Percentiles rank a stretch among this genome's conserved stretches.
These are phyloP conservation scores for Emmonsia crescens DNA, from an alignment of 2,329 filamentous ascomycete genomes.

Conservation along the genomic window DNA sequence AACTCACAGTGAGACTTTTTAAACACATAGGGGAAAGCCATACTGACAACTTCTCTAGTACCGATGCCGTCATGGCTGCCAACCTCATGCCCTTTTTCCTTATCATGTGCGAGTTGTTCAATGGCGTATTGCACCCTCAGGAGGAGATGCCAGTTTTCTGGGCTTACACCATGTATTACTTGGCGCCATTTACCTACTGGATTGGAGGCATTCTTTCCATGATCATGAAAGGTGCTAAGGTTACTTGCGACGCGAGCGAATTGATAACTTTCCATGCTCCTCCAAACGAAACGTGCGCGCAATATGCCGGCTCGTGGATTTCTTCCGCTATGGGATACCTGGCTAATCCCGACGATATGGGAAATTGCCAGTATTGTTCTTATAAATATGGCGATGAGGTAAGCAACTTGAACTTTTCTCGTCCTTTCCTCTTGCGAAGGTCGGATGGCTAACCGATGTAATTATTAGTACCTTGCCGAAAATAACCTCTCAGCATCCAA, in stretches of 20 bases:
- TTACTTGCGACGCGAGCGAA: conserved; percentile 53
- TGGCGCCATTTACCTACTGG: conserved; percentile 76
- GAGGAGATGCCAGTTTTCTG: conserved; percentile 69
- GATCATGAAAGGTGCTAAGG: conserved; percentile 54
- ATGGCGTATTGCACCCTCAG: conserved; percentile 70
- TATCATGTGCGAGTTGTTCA: conserved; percentile 75
- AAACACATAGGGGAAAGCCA: not conserved
- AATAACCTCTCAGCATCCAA: conserved; percentile 24
- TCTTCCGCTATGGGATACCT: conserved; percentile 57
- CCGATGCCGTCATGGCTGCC: conserved; percentile 58
- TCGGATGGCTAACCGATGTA: conserved; percentile 1
- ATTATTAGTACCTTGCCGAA: conserved; percentile 21
- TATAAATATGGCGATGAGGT: conserved; percentile 41
- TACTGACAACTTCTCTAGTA: conserved; percentile 12
- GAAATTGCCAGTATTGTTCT: conserved; percentile 66
- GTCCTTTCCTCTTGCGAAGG: not conserved
- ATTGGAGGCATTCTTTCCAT: conserved; percentile 70
- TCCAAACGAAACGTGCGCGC: conserved; percentile 53
- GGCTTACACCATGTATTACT: conserved; percentile 68
- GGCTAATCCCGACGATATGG: conserved; percentile 48
- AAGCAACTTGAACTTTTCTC: conserved; percentile 9
- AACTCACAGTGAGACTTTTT: not conserved
- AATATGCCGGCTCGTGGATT: conserved; percentile 65
- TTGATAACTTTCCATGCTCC: conserved; percentile 60
- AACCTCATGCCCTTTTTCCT: conserved; percentile 75